phyloP scores from a whole-genome alignment of 352 stramenopile genomes.

The Elongisporangium undulatum region DNA sequence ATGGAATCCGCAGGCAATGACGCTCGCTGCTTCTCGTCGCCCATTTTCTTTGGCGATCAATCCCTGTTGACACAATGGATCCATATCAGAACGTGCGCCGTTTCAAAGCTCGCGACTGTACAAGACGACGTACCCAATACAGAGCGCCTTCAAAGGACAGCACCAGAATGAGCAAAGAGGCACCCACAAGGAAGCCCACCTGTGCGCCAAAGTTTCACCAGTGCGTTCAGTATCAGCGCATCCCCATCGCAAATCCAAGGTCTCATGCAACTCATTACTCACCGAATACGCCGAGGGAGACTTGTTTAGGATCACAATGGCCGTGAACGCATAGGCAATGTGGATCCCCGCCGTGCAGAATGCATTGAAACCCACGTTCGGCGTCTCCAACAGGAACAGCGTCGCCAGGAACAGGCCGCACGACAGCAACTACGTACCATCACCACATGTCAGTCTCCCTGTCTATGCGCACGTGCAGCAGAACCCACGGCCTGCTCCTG shows the following conservation, averaged over 20 bases:
- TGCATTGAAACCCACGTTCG: constrained; percentile 62
- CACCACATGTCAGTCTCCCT: not conserved
- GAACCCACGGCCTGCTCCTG: constrained; percentile 21
- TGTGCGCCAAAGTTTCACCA: constrained; percentile 8
- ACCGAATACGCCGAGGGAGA: constrained; percentile 76
- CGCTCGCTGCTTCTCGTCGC: constrained; percentile 26
- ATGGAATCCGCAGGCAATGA: constrained; percentile 46
- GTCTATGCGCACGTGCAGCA: constrained; percentile 29
- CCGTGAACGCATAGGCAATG: constrained; percentile 68
- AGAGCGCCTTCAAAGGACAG: constrained; percentile 62
- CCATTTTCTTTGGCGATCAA: constrained; percentile 32
- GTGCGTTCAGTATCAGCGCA: not conserved
- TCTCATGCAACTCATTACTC: constrained; percentile 10
- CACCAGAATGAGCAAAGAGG: constrained; percentile 60
- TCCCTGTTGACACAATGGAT: constrained; percentile 14
- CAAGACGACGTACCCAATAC: constrained; percentile 45
- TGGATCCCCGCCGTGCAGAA: constrained; percentile 54
- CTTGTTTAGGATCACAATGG: constrained; percentile 79
- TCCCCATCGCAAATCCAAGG: constrained; percentile 1
- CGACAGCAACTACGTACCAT: constrained; percentile 38
- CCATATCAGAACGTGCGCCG: not conserved
- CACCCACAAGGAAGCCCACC: constrained; percentile 72
- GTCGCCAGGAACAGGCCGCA: constrained; percentile 58
- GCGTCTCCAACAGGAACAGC: constrained; percentile 68
- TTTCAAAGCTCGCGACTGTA: not conserved